A percentile compares a stretch with the other conserved stretches of the same genome.
phyloP scores from a whole-genome alignment of 1,284 basidiomycete species.

The Xanthoconium separans region DNA sequence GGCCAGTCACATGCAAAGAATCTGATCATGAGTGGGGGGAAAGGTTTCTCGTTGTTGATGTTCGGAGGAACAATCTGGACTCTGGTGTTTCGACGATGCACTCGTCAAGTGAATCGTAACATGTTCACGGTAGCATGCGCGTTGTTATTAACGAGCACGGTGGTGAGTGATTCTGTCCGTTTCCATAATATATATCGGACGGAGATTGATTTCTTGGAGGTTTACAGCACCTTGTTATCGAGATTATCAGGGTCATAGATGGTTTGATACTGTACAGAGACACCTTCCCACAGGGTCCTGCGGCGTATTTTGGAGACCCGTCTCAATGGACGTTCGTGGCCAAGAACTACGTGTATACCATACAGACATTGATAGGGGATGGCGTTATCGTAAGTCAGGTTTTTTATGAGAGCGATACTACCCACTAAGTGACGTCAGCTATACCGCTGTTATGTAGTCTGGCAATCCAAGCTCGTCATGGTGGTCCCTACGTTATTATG shows the following conservation, averaged over 20 bases:
- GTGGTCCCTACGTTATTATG: slow-evolving; percentile 23
- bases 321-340: slow-evolving; percentile 6
- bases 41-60: slow-evolving; percentile 11
- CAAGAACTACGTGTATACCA: not conserved
- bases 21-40: not conserved
- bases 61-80: slow-evolving; percentile 5
- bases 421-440: slow-evolving; percentile 14
- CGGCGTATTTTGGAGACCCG: not conserved
- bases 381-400: slow-evolving; percentile 31
- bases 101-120: not conserved
- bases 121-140: slow-evolving; percentile 2
- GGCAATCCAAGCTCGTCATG: slow-evolving; percentile 20
- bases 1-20: too few relatives aligned
- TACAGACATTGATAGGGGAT: slow-evolving; percentile 36
- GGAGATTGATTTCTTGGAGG: not conserved
- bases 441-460: slow-evolving; percentile 25
- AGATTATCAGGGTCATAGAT: slow-evolving; percentile 14
- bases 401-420: not conserved
- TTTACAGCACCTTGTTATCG: slow-evolving; percentile 20
- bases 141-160: slow-evolving; percentile 5
- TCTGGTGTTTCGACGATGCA: not conserved
- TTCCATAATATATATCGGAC: not conserved
- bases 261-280: slow-evolving; percentile 9
- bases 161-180: slow-evolving; percentile 1
- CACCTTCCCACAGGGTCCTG: slow-evolving; percentile 3